Percentiles rank a stretch among this genome's conserved stretches.
phyloP scores from a whole-genome alignment of 179 eudicot genomes.

The Silene coronaria region DNA sequence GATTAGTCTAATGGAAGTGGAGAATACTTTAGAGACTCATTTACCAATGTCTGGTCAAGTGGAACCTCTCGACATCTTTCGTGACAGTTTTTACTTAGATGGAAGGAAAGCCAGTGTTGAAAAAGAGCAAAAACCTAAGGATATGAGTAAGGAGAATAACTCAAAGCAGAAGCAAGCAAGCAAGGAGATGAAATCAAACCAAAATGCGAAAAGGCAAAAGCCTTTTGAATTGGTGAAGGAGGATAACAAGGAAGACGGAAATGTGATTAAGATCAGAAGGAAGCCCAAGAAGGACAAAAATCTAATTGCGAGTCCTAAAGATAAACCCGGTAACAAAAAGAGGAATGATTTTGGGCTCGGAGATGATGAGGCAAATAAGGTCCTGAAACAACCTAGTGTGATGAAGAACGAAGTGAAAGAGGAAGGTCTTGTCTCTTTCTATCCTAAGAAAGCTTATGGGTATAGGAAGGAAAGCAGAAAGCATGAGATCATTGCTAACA shows the following conservation, averaged over 20 bases:
- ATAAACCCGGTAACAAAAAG: constrained; percentile 10
- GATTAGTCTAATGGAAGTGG: constrained; percentile 11
- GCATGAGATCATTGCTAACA: constrained; percentile 17
- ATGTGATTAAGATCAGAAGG: constrained; percentile 11
- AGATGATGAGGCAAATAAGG: constrained; percentile 13
- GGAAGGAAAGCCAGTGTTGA: constrained; percentile 21
- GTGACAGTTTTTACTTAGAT: constrained; percentile 13
- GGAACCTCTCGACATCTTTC: not conserved
- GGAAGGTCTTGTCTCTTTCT: not conserved
- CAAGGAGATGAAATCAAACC: too few relatives aligned
- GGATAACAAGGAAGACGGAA: constrained; percentile 12
- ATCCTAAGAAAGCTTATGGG: constrained; percentile 16
- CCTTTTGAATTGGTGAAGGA: too few relatives aligned
- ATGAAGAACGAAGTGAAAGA: constrained; percentile 24
- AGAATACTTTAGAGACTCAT: constrained; percentile 15
- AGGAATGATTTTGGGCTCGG: constrained; percentile 15
- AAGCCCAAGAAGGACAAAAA: constrained; percentile 23
- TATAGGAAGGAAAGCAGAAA: constrained; percentile 16
- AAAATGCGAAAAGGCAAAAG: too few relatives aligned
- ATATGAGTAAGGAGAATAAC: constrained; percentile 24
- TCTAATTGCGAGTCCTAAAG: constrained; percentile 15
- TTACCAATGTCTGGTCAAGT: constrained; percentile 9
- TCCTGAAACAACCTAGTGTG: constrained; percentile 6
- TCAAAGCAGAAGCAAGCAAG: constrained; percentile 18
- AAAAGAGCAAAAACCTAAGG: constrained; percentile 20